Evolutionary conservation across 2,329 filamentous ascomycete species (phyloP).

Genomic region (Allantophomopsis lycopodina): DNA sequence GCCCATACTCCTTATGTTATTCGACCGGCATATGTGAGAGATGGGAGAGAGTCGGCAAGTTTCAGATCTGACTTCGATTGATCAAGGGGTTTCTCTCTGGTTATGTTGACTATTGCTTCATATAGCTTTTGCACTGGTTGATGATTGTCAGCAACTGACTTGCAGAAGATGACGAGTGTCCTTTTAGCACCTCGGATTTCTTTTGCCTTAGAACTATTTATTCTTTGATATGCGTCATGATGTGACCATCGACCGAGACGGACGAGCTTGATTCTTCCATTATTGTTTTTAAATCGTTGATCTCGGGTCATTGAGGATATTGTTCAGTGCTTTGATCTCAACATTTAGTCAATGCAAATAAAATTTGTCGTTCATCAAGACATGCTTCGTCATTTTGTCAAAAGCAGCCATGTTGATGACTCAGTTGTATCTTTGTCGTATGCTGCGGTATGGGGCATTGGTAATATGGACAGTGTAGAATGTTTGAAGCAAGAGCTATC

Average conservation of each 20-base stretch:
- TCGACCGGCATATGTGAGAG: conserved; percentile 15
- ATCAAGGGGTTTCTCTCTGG: conserved; percentile 10
- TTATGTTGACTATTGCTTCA: conserved; percentile 18
- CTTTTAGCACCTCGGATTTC: conserved; percentile 7
- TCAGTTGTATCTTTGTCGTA: conserved; percentile 22
- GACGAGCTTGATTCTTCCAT: conserved; percentile 2
- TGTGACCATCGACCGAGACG: conserved; percentile 3
- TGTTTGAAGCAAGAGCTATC: conserved; percentile 7
- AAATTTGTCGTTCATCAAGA: conserved; percentile 16
- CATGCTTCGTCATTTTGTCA: conserved; percentile 22
- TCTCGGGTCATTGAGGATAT: neutral
- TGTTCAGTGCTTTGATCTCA: conserved; percentile 7
- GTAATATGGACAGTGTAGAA: conserved; percentile 20
- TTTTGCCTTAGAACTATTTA: conserved; percentile 8
- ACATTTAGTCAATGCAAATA: conserved; percentile 14
- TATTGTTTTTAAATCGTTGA: neutral
- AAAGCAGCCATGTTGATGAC: conserved; percentile 22
- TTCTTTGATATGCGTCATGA: conserved; percentile 1
- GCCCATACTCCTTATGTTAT: conserved; percentile 14
- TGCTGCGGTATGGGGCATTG: conserved; percentile 18
- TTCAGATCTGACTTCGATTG: conserved; percentile 8
- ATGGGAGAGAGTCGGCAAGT: conserved; percentile 8
- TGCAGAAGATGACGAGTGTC: conserved; percentile 10
- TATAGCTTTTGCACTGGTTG: conserved; percentile 24
- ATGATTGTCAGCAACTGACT: conserved; percentile 15